Conservation (phyloP, 345 rosid species). For the Passiflora organensis region DNA sequence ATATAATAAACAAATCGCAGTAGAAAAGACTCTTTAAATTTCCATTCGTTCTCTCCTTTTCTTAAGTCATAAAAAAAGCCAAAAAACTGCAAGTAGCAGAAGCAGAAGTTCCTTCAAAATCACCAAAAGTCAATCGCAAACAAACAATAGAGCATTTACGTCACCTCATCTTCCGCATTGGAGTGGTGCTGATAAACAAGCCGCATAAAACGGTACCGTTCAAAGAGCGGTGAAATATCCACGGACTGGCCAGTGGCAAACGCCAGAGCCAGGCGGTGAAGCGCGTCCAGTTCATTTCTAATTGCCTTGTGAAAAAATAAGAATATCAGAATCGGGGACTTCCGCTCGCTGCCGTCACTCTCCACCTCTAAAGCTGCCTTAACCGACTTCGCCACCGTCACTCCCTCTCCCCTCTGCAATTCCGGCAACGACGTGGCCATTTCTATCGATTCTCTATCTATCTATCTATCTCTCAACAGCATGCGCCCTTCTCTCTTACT, state of each 20-base stretch:
- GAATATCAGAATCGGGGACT: slow-evolving; percentile 75
- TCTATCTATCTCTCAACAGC: slow-evolving; percentile 6
- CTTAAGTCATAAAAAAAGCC: background rate
- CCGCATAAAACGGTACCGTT: slow-evolving; percentile 65
- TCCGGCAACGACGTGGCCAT: slow-evolving; percentile 84
- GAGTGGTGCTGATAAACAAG: slow-evolving; percentile 74
- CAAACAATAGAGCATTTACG: background rate
- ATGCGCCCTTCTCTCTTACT: background rate
- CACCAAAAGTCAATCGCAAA: background rate
- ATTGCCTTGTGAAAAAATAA: slow-evolving; percentile 80
- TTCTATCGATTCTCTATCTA: slow-evolving; percentile 7
- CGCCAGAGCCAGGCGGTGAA: slow-evolving; percentile 62
- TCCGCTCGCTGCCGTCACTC: slow-evolving; percentile 27
- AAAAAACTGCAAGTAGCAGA: background rate
- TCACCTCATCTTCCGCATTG: slow-evolving; percentile 87
- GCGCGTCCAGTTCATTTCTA: slow-evolving; percentile 74
- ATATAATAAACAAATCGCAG: too few relatives aligned
- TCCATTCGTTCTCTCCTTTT: too few relatives aligned
- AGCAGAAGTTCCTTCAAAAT: too few relatives aligned
- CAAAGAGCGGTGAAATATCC: slow-evolving; percentile 45
- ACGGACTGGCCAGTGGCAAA: slow-evolving; percentile 60
- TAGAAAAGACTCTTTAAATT: too few relatives aligned
- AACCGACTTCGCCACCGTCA: slow-evolving; percentile 29
- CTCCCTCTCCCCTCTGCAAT: slow-evolving; percentile 44
- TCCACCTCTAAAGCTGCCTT: background rate